Conservation (phyloP, 139 green algal species). For the Chlamydomonas incerta region DNA sequence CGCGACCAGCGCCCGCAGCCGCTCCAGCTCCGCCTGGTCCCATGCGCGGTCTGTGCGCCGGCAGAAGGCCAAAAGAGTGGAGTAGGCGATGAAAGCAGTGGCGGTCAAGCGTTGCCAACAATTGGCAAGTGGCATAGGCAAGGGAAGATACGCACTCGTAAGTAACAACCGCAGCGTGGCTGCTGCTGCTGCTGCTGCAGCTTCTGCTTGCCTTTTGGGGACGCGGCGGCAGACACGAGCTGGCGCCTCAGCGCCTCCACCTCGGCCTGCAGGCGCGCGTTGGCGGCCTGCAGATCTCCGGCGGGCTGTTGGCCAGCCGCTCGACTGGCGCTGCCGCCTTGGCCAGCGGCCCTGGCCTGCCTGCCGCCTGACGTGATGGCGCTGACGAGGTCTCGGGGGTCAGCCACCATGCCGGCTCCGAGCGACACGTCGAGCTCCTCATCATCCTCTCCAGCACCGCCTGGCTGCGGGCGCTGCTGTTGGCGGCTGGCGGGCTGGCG, state of each 20-base stretch:
- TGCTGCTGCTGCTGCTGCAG: too few species aligned
- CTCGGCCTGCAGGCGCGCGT: conserved; percentile 2
- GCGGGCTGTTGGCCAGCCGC: background rate
- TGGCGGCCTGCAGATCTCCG: conserved; percentile 3
- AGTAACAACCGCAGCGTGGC: too few species aligned
- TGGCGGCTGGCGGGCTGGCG: background rate
- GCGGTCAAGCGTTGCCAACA: too few species aligned
- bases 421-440: background rate
- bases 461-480: background rate
- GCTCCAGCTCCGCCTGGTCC: conserved; percentile 46
- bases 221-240: background rate
- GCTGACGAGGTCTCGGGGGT: background rate
- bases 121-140: too few species aligned
- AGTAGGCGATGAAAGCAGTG: too few species aligned
- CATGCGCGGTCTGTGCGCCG: background rate
- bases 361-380: background rate
- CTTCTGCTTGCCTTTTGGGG: background rate
- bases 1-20: conserved; percentile 47
- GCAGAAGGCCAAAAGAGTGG: background rate
- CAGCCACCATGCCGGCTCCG: background rate
- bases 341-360: too few species aligned
- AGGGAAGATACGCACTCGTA: too few species aligned
- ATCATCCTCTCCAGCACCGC: background rate
- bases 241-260: background rate
- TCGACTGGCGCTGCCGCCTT: background rate